These are phyloP conservation scores for Tolypocladium tundrense DNA, from an alignment of 2,329 filamentous ascomycete genomes.

Conservation along the genomic window DNA sequence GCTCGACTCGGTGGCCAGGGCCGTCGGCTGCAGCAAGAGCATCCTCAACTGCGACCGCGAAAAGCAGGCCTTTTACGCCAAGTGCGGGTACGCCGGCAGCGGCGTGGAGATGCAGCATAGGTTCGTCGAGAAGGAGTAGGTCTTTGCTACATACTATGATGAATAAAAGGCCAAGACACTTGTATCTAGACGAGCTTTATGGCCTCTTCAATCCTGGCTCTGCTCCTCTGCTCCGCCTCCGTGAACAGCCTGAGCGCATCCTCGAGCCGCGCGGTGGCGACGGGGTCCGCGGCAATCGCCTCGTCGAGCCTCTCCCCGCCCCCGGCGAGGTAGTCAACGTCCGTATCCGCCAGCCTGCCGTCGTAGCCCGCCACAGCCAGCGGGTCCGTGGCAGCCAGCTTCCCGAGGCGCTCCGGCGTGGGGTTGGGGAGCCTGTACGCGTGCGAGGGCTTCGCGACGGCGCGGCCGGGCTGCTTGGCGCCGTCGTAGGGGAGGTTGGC, in stretches of 20 bases:
- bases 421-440: constrained; percentile 24
- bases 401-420: constrained; percentile 21
- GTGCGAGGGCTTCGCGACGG: constrained; percentile 27
- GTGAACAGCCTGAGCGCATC: constrained; percentile 30
- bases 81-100: constrained; percentile 12
- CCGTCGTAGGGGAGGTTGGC: constrained; percentile 25
- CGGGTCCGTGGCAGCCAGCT: constrained; percentile 26
- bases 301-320: constrained; percentile 30
- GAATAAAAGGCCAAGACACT: not conserved
- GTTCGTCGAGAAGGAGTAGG: not conserved
- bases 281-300: constrained; percentile 28
- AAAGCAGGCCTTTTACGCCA: constrained; percentile 67
- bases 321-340: constrained; percentile 35
- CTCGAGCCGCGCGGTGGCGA: constrained; percentile 24
- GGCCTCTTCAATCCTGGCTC: constrained; percentile 22
- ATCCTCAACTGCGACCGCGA: constrained; percentile 71
- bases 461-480: constrained; percentile 24
- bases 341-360: constrained; percentile 25
- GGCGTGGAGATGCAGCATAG: constrained; percentile 11
- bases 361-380: constrained; percentile 26
- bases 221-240: constrained; percentile 25
- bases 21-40: constrained; percentile 70
- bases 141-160: no score
- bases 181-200: not conserved
- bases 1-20: constrained; percentile 60